These are phyloP conservation scores for Backusella mclennaniae DNA, from an alignment of 192 early-diverging fungal genomes.

Conservation along the genomic window DNA sequence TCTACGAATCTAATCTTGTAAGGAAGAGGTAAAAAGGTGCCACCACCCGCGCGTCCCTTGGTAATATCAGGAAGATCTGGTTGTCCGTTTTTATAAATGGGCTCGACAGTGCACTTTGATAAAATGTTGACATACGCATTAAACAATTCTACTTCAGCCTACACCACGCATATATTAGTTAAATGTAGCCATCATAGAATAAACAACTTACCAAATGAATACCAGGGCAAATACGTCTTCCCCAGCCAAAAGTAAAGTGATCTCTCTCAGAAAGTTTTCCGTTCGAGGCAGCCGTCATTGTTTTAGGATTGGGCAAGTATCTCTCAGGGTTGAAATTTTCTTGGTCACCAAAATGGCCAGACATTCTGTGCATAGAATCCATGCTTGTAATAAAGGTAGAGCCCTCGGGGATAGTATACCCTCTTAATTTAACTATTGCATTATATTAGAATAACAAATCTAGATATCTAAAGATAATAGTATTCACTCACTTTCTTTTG, in stretches of 20 bases:
- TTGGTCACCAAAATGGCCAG: constrained; percentile 36
- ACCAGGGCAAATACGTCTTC: background rate
- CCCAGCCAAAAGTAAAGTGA: constrained; percentile 19
- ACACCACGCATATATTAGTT: background rate
- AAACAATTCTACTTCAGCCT: constrained; percentile 14
- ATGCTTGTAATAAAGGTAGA: constrained; percentile 44
- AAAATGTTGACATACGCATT: background rate
- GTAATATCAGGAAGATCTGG: background rate
- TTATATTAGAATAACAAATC: background rate
- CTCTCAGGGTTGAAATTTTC: constrained; percentile 51
- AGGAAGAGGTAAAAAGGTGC: background rate
- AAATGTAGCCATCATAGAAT: background rate
- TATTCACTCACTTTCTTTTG: background rate
- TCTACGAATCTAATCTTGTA: background rate
- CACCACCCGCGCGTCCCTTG: background rate
- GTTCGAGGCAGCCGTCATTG: constrained; percentile 13
- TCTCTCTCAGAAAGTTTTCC: constrained; percentile 13
- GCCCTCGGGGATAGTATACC: constrained; percentile 48
- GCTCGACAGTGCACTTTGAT: background rate
- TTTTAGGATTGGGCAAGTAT: background rate
- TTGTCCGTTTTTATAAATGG: background rate
- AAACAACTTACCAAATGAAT: background rate
- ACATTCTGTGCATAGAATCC: constrained; percentile 41
- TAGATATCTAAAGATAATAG: background rate
- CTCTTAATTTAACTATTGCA: constrained; percentile 10